phyloP scores from a whole-genome alignment of 345 rosid genomes.

The Boechera divaricarpa region DNA sequence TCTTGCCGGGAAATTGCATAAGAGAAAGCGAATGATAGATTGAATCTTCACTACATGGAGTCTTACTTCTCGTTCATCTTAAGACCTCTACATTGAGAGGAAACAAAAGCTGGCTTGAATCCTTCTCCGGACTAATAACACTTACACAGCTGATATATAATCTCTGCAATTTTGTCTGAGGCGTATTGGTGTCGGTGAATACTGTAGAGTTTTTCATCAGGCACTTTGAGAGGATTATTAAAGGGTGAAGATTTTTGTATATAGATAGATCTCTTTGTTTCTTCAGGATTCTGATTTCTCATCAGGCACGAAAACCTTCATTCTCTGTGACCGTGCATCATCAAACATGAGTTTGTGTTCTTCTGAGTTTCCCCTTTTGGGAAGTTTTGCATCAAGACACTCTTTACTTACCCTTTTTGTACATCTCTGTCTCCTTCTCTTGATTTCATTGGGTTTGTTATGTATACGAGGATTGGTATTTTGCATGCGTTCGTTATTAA shows the following conservation, averaged over 20 bases:
- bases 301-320: constrained; percentile 36
- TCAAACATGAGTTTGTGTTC: constrained; percentile 37
- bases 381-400: constrained; percentile 45
- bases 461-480: constrained; percentile 34
- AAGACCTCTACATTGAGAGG: constrained; percentile 36
- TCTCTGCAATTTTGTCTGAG: constrained; percentile 38
- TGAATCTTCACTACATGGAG: constrained; percentile 20
- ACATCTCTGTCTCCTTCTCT: constrained; percentile 25
- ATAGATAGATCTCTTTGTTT: constrained; percentile 41
- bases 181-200: constrained; percentile 34
- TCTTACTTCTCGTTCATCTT: constrained; percentile 24
- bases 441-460: constrained; percentile 18
- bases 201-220: constrained; percentile 31
- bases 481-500: constrained; percentile 8
- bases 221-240: constrained; percentile 31
- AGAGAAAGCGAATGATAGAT: constrained; percentile 55
- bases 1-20: constrained; percentile 69
- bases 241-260: constrained; percentile 37
- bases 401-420: constrained; percentile 30
- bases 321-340: constrained; percentile 25
- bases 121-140: constrained; percentile 37
- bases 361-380: constrained; percentile 43
- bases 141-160: constrained; percentile 33
- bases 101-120: constrained; percentile 29
- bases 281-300: constrained; percentile 35